A percentile compares a stretch with the other conserved stretches of the same genome.
phyloP scores from a whole-genome alignment of 2,329 filamentous ascomycete species.

The Aspergillus chevalieri region DNA sequence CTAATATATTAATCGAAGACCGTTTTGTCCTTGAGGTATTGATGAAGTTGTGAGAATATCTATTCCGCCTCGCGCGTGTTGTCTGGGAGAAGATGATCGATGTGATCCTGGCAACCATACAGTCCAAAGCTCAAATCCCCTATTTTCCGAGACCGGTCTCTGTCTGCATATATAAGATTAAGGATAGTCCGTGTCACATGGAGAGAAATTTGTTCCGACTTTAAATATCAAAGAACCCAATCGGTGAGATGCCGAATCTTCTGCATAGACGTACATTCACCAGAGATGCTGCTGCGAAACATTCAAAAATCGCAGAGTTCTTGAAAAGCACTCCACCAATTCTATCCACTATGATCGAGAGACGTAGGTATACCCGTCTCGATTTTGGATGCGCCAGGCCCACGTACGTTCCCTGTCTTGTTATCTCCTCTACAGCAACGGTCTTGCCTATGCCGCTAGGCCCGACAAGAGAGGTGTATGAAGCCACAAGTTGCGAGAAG shows the following conservation, averaged over 20 bases:
- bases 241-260: neutral
- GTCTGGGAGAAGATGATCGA: too few species aligned
- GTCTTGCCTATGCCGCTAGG: neutral
- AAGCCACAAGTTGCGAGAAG: neutral
- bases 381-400: neutral
- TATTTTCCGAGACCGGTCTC: neutral
- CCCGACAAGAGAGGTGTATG: neutral
- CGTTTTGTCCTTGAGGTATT: too few species aligned
- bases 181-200: too few species aligned
- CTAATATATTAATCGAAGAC: too few species aligned
- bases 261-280: neutral
- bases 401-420: neutral
- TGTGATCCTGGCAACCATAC: too few species aligned
- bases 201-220: too few species aligned
- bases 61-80: too few species aligned
- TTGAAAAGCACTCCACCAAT: neutral
- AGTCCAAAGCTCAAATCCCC: too few species aligned
- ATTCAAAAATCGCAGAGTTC: neutral
- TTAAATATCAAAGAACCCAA: neutral
- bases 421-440: neutral
- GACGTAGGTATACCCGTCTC: neutral
- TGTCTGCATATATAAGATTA: neutral
- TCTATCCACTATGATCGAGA: neutral
- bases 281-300: neutral
- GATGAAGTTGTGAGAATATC: too few species aligned